Conservation (phyloP, 2,329 filamentous ascomycete species). For the Parastagonospora nodorum region DNA sequence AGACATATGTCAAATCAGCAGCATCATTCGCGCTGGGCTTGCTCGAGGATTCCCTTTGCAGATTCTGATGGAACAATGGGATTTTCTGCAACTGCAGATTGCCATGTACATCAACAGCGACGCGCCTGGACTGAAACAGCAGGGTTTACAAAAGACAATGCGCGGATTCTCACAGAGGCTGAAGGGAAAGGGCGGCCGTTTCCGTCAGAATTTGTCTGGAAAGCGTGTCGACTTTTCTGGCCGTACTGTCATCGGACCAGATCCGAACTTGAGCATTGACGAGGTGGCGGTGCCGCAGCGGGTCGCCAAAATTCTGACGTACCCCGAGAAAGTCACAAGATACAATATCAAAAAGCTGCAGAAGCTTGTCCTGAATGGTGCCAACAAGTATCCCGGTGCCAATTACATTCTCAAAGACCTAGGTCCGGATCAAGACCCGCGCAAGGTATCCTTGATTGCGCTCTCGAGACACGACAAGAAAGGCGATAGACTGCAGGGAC, state of each 20-base stretch:
- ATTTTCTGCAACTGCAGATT: conserved; percentile 92
- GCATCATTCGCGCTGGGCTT: conserved; percentile 80
- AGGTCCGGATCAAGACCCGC: conserved; percentile 50
- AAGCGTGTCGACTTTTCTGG: conserved; percentile 99
- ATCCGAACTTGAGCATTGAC: conserved; percentile 91
- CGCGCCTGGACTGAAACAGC: conserved; percentile 87
- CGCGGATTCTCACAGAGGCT: conserved; percentile 92
- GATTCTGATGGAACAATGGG: conserved; percentile 98
- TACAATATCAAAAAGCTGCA: conserved; percentile 86
- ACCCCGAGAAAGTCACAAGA: conserved; percentile 83
- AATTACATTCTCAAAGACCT: conserved; percentile 75
- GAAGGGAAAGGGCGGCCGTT: conserved; percentile 96
- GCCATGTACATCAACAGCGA: conserved; percentile 99
- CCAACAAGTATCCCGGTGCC: conserved; percentile 82
- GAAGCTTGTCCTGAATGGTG: conserved; percentile 74
- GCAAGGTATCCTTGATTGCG: conserved; percentile 74
- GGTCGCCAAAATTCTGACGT: conserved; percentile 96
- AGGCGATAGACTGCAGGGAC: conserved; percentile 67
- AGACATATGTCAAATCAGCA: conserved; percentile 92
- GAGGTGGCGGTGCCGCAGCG: conserved; percentile 89
- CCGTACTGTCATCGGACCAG: conserved; percentile 94
- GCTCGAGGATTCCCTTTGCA: conserved; percentile 82
- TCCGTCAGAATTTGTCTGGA: conserved; percentile 93
- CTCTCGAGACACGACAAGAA: conserved; percentile 37
- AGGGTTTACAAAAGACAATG: conserved; percentile 84